These are phyloP conservation scores for Aspergillus sp. DNA, from an alignment of 2,329 filamentous ascomycete species.

Conservation along the genomic window DNA sequence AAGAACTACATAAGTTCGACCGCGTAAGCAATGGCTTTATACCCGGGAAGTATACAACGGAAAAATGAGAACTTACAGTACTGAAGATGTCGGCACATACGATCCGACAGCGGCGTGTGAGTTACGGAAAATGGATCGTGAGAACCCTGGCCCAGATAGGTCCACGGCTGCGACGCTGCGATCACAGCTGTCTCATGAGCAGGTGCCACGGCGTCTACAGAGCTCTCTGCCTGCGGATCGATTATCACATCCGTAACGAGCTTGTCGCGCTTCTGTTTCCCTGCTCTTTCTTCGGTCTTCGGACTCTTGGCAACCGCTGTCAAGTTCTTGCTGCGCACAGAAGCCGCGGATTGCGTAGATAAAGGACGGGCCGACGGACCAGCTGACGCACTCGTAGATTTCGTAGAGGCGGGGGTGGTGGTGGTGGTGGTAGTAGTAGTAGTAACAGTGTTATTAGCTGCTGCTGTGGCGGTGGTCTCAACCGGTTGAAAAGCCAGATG, in stretches of 20 bases:
- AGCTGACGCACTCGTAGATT: neutral
- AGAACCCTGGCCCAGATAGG: conserved; percentile 24
- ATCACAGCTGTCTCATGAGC: neutral
- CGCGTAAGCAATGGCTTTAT: conserved; percentile 4
- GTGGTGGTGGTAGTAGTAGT: conserved; percentile 8
- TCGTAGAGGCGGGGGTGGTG: neutral
- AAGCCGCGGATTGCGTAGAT: neutral
- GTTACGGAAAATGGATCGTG: conserved; percentile 29
- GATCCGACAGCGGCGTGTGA: conserved; percentile 29
- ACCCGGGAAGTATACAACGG: neutral
- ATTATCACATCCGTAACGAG: neutral
- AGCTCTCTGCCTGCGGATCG: neutral
- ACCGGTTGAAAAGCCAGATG: conserved; percentile 28
- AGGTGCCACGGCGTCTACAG: conserved; percentile 1
- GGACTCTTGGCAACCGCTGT: conserved; percentile 3
- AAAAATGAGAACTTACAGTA: conserved; percentile 21
- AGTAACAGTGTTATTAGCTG: neutral
- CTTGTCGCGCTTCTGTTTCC: too few species aligned
- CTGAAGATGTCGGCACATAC: conserved; percentile 31
- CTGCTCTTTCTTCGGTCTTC: too few species aligned
- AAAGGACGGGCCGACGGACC: neutral
- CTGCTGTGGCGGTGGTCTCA: conserved; percentile 14
- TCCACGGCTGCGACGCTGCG: conserved; percentile 10
- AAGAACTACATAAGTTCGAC: conserved; percentile 19
- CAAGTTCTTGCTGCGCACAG: neutral